Evolutionary conservation across 345 rosid genomes (phyloP).

Genomic region (Rhizophora apiculata): DNA sequence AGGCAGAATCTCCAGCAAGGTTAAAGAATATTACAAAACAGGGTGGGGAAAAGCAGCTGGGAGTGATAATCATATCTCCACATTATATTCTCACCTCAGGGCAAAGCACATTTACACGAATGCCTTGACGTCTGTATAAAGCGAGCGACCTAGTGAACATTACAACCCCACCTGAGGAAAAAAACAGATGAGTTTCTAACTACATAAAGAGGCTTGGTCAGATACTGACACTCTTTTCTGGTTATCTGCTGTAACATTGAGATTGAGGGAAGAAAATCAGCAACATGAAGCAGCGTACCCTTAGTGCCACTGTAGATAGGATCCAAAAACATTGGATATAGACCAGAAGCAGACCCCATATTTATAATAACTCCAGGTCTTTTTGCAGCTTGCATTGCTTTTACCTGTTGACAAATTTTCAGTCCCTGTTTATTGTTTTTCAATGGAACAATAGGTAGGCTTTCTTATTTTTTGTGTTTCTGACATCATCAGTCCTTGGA

Average conservation of each 20-base stretch:
- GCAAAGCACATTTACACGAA: slow-evolving; percentile 91
- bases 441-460: not conserved
- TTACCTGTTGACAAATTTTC: slow-evolving; percentile 46
- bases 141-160: slow-evolving; percentile 83
- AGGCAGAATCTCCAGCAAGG: not conserved
- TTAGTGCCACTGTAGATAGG: slow-evolving; percentile 75
- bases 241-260: too few relatives aligned
- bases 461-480: not conserved
- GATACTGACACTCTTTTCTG: too few relatives aligned
- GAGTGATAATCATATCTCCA: not conserved
- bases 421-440: not conserved
- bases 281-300: slow-evolving; percentile 45
- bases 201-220: too few relatives aligned
- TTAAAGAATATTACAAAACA: slow-evolving; percentile 1
- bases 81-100: slow-evolving; percentile 65
- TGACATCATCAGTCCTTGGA: not conserved
- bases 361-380: slow-evolving; percentile 92
- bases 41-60: not conserved
- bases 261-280: not conserved
- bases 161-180: slow-evolving; percentile 64
- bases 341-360: slow-evolving; percentile 48
- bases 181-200: slow-evolving; percentile 14
- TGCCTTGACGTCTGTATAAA: slow-evolving; percentile 55
- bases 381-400: slow-evolving; percentile 57
- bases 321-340: slow-evolving; percentile 52